phyloP scores from a whole-genome alignment of 2,329 filamentous ascomycete genomes.

The Leptographium galeiforme region DNA sequence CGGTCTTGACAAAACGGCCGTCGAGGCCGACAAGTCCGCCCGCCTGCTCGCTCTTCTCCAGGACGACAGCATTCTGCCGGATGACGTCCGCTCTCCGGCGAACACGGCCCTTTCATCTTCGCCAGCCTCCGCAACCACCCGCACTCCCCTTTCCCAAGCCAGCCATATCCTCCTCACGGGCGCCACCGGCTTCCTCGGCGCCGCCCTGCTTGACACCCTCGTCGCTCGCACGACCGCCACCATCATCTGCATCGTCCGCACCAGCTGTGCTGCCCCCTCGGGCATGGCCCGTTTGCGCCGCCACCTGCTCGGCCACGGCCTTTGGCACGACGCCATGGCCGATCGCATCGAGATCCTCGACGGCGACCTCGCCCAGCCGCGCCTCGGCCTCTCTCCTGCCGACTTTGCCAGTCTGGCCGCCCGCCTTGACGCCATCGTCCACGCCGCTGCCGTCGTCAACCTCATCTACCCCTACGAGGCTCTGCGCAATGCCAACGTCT shows the following conservation, averaged over 20 bases:
- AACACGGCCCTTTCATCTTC: not conserved
- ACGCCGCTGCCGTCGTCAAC: slow-evolving; percentile 67
- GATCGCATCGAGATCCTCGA: slow-evolving; percentile 66
- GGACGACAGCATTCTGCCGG: slow-evolving; percentile 34
- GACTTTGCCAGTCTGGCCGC: slow-evolving; percentile 51
- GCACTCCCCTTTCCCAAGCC: slow-evolving; percentile 40
- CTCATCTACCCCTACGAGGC: slow-evolving; percentile 72
- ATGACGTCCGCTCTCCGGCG: slow-evolving; percentile 40
- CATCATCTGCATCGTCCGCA: slow-evolving; percentile 53
- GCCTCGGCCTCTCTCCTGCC: slow-evolving; percentile 53
- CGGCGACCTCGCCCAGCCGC: slow-evolving; percentile 56
- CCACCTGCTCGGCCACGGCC: slow-evolving; percentile 63
- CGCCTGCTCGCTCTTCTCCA: slow-evolving; percentile 21
- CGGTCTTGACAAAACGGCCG: slow-evolving; percentile 45
- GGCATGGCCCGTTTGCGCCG: slow-evolving; percentile 61
- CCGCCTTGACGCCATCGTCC: slow-evolving; percentile 59
- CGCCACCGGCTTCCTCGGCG: slow-evolving; percentile 63
- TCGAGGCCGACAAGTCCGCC: not conserved
- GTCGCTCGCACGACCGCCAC: slow-evolving; percentile 54
- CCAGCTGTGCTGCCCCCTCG: slow-evolving; percentile 45
- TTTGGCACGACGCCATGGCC: slow-evolving; percentile 66
- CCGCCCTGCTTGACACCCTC: slow-evolving; percentile 57
- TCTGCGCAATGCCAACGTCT: slow-evolving; percentile 59
- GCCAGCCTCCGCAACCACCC: too few species aligned
- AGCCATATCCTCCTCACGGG: slow-evolving; percentile 60